Percentiles rank a stretch among this genome's conserved stretches.
These are phyloP conservation scores for Trichocladium antarcticum DNA, from an alignment of 495 filamentous ascomycete genomes.

Conservation along the genomic window DNA sequence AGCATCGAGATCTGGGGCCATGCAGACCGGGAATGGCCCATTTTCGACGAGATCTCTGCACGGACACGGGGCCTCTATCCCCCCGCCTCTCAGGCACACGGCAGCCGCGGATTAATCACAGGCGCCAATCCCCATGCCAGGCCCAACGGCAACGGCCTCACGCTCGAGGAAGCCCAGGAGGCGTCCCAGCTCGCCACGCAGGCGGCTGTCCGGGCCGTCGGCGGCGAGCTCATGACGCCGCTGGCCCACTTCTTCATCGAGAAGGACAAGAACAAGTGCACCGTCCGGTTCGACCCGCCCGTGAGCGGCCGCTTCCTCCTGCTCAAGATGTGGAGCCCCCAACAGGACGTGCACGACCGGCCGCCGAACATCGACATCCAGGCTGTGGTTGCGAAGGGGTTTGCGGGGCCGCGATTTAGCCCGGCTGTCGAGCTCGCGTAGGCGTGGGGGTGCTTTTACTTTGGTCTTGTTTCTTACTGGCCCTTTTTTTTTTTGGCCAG, in stretches of 20 bases:
- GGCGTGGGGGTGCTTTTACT: no score
- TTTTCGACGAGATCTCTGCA: not conserved
- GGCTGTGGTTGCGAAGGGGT: constrained; percentile 67
- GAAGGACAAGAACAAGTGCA: constrained; percentile 69
- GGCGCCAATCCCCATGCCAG: no score
- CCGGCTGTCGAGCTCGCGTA: constrained; percentile 24
- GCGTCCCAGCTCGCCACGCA: constrained; percentile 44
- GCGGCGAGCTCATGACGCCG: constrained; percentile 50
- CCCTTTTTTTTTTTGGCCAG: no score
- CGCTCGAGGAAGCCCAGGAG: constrained; percentile 39
- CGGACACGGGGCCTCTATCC: not conserved
- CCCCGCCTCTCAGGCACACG: not conserved
- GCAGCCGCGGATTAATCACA: constrained; percentile 3
- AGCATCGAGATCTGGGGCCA: constrained; percentile 6
- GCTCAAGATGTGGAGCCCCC: constrained; percentile 76
- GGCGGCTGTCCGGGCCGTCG: constrained; percentile 44
- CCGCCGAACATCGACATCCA: constrained; percentile 74
- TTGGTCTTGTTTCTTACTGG: no score
- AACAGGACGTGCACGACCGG: constrained; percentile 36
- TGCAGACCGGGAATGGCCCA: constrained; percentile 8
- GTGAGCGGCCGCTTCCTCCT: constrained; percentile 72
- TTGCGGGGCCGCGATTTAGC: constrained; percentile 71
- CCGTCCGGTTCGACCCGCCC: constrained; percentile 78
- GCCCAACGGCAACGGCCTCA: no score
- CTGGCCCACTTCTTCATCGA: constrained; percentile 72